A percentile compares a stretch with the other conserved stretches of the same genome.
These are phyloP conservation scores for Parachlorella kessleri DNA, from an alignment of 139 green algal genomes.

Conservation along the genomic window DNA sequence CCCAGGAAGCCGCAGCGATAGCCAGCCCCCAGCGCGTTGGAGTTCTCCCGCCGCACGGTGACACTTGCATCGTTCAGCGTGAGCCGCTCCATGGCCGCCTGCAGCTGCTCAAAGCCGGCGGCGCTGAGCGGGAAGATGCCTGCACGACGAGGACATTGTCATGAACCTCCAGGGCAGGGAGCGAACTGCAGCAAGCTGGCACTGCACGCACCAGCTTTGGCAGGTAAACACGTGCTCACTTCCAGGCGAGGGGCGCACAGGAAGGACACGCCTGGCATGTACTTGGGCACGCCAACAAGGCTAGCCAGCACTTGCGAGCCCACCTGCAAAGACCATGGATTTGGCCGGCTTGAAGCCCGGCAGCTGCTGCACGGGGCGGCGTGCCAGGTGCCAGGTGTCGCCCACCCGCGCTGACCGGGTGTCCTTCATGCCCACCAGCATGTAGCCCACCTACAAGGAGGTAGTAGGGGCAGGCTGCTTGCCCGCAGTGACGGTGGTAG, in stretches of 20 bases:
- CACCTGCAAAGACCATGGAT: conserved; percentile 89
- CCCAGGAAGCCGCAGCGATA: conserved; percentile 92
- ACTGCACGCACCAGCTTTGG: too few species aligned
- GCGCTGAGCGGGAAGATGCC: conserved; percentile 71
- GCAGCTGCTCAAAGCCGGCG: conserved; percentile 72
- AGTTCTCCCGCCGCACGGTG: conserved; percentile 77
- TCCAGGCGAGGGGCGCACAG: too few species aligned
- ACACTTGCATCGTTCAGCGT: conserved; percentile 92
- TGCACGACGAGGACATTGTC: too few species aligned
- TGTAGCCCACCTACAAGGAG: conserved; percentile 75
- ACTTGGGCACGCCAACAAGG: too few species aligned
- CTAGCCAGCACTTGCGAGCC: too few species aligned
- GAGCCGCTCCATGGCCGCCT: conserved; percentile 77
- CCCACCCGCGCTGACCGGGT: conserved; percentile 74
- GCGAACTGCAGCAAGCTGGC: too few species aligned
- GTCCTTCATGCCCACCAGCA: conserved; percentile 87
- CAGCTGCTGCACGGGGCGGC: conserved; percentile 36
- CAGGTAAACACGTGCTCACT: too few species aligned
- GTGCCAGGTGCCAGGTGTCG: conserved; percentile 74
- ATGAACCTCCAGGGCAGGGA: too few species aligned
- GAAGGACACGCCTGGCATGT: too few species aligned
- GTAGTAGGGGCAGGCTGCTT: neutral
- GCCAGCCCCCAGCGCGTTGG: conserved; percentile 83
- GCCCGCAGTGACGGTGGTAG: neutral
- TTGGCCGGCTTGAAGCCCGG: conserved; percentile 81